Conservation (phyloP, 768 basidiomycete species). For the Boletus fagicola region DNA sequence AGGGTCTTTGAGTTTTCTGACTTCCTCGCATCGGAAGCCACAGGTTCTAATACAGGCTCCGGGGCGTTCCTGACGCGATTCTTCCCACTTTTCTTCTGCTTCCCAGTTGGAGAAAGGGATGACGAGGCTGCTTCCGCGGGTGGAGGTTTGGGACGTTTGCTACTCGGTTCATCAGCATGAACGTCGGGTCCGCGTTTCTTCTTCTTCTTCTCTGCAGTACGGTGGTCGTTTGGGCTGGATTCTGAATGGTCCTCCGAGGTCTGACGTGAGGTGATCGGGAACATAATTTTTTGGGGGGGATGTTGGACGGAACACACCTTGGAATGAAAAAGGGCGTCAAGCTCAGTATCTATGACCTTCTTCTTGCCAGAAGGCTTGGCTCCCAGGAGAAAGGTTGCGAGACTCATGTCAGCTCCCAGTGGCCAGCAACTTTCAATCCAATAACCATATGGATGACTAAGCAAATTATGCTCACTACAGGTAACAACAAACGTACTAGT, state of each 20-base stretch:
- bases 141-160: constrained; percentile 20
- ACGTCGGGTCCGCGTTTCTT: constrained; percentile 15
- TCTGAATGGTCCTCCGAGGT: constrained; percentile 1
- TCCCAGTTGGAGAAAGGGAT: constrained; percentile 19
- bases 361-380: constrained; percentile 33
- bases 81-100: constrained; percentile 14
- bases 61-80: constrained; percentile 4
- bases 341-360: constrained; percentile 52
- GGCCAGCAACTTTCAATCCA: too few species aligned
- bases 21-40: neutral
- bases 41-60: neutral
- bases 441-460: neutral
- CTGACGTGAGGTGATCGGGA: constrained; percentile 12
- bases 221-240: constrained; percentile 3
- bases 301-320: constrained; percentile 40
- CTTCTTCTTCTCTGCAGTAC: constrained; percentile 5
- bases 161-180: constrained; percentile 13
- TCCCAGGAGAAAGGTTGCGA: constrained; percentile 52
- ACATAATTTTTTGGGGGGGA: constrained; percentile 10
- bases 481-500: too few species aligned
- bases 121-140: constrained; percentile 11
- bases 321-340: constrained; percentile 61
- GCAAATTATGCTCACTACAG: too few species aligned
- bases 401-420: constrained; percentile 56
- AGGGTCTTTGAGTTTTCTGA: constrained; percentile 1